Base-by-base conservation (phyloP, 345 rosid genomes). In the Eucalyptus paniculata region DNA sequence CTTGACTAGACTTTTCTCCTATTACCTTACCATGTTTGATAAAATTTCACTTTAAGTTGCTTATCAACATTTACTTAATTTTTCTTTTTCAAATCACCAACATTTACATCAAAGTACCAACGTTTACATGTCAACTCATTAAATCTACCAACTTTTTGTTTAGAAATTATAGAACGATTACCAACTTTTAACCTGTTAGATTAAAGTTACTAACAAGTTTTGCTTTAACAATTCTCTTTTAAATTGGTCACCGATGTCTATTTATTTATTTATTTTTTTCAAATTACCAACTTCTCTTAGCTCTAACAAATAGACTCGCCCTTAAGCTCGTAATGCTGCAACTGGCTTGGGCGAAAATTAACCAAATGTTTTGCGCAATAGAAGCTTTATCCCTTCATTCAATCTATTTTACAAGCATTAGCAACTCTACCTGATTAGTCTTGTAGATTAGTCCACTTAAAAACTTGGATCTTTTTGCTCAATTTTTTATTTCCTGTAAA, bases 101-200 rank as follows among this genome's bases (percentile, higher is more conserved):
- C 45, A 19, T 72, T 72, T 72, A 32, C 0, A 69, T 32, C n/a
- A 26, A 60, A 28, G 0, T 28, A 60, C 32, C 16, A 0, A 60
- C 67, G 3, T 60, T 3, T 60, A 60, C 67, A 5, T 12, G 67
- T 60, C 67, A 60, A 28, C 32, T 30, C 32, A 12, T 60, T 60
- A 60, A 60, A 28, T 60, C 2, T 60, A 60, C 67, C 67, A 60
- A 60, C 67, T 60, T 60, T 60, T 28, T 60, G 67, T 60, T 26
- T 60, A 60, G 8, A 60, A 60, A 60, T 60, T 60, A 60, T 30
- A 6, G n/a, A 60, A 28, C 2, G 7, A 28, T 60, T 60, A 60
- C 0, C 32, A 60, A 60, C 67, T 60, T 60, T 28, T 60, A 28
- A 26, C 32, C 8, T 1, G 3, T 60, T 60, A 60, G 9, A 3